These are phyloP conservation scores for Coelastrella sp. DNA, from an alignment of 139 green algal genomes.

Conservation along the genomic window DNA sequence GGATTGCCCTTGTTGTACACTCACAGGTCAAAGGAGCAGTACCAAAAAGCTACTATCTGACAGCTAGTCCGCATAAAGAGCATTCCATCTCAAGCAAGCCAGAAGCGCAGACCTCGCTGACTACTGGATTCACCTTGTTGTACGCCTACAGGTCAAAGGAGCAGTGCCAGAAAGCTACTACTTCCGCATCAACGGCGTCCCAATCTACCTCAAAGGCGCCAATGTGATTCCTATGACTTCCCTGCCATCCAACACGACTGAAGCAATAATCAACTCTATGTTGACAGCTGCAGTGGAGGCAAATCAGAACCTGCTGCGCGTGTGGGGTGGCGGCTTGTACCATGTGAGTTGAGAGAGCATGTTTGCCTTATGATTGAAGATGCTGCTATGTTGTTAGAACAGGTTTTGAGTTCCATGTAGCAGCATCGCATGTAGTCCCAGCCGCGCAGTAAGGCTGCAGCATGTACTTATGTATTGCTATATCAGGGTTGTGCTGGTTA, in stretches of 20 bases:
- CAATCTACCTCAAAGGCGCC: conserved; percentile 66
- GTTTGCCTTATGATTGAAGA: background rate
- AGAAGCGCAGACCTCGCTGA: background rate
- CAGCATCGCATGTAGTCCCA: too few relatives aligned
- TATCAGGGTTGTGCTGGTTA: background rate
- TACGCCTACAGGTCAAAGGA: background rate
- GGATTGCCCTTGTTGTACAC: background rate
- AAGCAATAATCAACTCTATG: conserved; percentile 4
- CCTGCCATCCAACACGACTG: conserved; percentile 24
- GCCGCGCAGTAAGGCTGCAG: too few relatives aligned
- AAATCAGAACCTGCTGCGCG: conserved; percentile 59
- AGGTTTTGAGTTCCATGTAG: too few relatives aligned
- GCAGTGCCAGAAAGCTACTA: conserved; percentile 65
- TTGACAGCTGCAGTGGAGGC: conserved; percentile 9
- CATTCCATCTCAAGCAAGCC: background rate
- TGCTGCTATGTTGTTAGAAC: too few relatives aligned
- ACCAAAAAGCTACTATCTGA: conserved; percentile 64
- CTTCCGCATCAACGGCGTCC: conserved; percentile 69
- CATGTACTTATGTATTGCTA: background rate
- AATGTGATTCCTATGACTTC: conserved; percentile 49
- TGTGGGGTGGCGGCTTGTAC: conserved; percentile 58
- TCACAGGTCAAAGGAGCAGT: conserved; percentile 22
- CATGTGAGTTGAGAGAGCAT: background rate
- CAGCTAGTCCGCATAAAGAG: conserved; percentile 61
- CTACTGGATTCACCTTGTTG: background rate